Percentiles rank a stretch among this genome's conserved stretches.
These are phyloP conservation scores for Diplotaxis tenuifolia DNA, from an alignment of 345 rosid species.

Conservation along the genomic window DNA sequence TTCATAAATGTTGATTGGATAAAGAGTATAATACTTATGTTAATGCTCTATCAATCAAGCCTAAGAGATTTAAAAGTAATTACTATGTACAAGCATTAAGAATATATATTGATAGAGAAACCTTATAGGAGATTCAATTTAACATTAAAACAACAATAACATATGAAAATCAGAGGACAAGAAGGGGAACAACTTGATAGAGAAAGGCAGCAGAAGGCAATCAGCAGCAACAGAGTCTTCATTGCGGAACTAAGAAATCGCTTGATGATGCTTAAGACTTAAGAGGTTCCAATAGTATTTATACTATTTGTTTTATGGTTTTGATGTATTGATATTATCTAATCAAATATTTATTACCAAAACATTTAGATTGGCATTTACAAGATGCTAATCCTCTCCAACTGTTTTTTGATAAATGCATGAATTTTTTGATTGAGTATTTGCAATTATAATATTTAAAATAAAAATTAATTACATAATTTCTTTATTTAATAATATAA, in stretches of 20 bases:
- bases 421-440: too few relatives aligned
- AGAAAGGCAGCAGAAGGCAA: slow-evolving; percentile 20
- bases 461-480: too few relatives aligned
- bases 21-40: too few relatives aligned
- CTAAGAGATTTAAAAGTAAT: background rate
- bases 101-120: background rate
- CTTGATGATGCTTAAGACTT: background rate
- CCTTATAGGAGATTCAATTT: background rate
- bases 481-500: too few relatives aligned
- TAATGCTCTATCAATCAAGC: too few relatives aligned
- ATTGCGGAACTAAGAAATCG: background rate
- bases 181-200: slow-evolving; percentile 25
- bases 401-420: too few relatives aligned
- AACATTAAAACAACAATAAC: background rate
- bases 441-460: too few relatives aligned
- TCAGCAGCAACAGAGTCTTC: slow-evolving; percentile 24
- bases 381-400: too few relatives aligned
- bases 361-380: too few relatives aligned
- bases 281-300: background rate
- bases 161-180: background rate
- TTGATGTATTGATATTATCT: too few relatives aligned
- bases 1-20: too few relatives aligned
- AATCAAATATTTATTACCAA: too few relatives aligned
- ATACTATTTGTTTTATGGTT: background rate
- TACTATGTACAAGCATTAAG: background rate